phyloP scores from a whole-genome alignment of 768 basidiomycete genomes.

The Calocybe indica region DNA sequence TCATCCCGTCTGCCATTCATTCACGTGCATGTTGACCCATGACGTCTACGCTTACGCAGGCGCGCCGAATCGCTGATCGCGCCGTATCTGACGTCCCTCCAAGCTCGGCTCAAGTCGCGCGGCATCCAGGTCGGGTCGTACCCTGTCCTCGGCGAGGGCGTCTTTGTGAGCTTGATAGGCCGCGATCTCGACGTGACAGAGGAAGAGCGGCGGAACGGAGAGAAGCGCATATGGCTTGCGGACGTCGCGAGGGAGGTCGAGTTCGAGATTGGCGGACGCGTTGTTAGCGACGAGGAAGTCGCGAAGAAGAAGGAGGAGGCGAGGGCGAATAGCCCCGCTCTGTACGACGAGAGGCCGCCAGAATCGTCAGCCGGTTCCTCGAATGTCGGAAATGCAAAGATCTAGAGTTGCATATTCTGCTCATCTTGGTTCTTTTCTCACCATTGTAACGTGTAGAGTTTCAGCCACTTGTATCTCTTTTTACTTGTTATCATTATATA shows the following conservation, averaged over 20 bases:
- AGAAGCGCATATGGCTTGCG: slow-evolving; percentile 37
- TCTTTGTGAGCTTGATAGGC: slow-evolving; percentile 71
- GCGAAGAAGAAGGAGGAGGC: slow-evolving; percentile 36
- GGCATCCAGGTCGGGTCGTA: slow-evolving; percentile 83
- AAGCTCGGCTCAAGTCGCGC: slow-evolving; percentile 63
- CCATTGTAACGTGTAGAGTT: too few relatives aligned
- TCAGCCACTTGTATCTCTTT: too few relatives aligned
- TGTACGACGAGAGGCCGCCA: neutral
- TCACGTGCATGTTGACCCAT: neutral
- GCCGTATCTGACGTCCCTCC: slow-evolving; percentile 78
- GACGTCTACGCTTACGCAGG: slow-evolving; percentile 18
- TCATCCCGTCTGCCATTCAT: neutral
- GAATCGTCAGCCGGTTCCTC: too few relatives aligned
- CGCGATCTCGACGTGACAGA: slow-evolving; percentile 22
- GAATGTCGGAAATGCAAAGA: too few relatives aligned
- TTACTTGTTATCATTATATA: too few relatives aligned
- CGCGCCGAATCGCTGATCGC: slow-evolving; percentile 78
- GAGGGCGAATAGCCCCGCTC: neutral
- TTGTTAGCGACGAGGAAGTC: slow-evolving; percentile 64
- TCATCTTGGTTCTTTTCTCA: too few relatives aligned
- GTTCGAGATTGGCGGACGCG: slow-evolving; percentile 46
- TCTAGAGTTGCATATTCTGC: too few relatives aligned
- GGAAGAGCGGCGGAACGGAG: slow-evolving; percentile 39
- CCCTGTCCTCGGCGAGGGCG: slow-evolving; percentile 56
- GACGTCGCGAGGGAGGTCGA: slow-evolving; percentile 62